A percentile compares a stretch with the other conserved stretches of the same genome.
Conservation (phyloP, 768 basidiomycete species). For the Suillus discolor region DNA sequence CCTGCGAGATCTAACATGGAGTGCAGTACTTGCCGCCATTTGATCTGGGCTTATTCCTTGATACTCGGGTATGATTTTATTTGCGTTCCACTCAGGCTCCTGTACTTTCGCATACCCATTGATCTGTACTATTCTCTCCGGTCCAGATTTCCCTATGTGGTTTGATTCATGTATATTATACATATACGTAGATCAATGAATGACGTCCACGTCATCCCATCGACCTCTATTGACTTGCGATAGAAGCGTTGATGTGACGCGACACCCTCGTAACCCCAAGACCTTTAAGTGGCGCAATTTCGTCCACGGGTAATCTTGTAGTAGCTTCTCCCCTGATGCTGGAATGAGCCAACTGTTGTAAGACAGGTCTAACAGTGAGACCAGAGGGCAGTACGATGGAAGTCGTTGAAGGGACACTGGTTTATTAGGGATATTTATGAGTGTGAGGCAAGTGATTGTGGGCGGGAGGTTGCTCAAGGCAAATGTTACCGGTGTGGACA, state of each 20-base stretch:
- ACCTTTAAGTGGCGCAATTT: constrained; percentile 55
- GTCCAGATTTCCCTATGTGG: constrained; percentile 24
- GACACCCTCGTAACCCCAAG: constrained; percentile 59
- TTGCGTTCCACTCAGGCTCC: constrained; percentile 1
- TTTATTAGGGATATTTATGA: constrained; percentile 49
- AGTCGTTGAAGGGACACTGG: constrained; percentile 58
- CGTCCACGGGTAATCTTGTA: constrained; percentile 60
- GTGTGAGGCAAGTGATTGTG: constrained; percentile 63
- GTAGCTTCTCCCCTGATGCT: constrained; percentile 30
- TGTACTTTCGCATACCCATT: constrained; percentile 10
- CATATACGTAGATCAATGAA: constrained; percentile 35
- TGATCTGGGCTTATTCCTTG: constrained; percentile 55
- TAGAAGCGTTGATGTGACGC: constrained; percentile 44
- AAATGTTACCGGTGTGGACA: constrained; percentile 51
- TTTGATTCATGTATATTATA: constrained; percentile 12
- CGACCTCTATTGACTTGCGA: constrained; percentile 56
- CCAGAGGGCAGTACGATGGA: constrained; percentile 59
- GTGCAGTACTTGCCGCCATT: constrained; percentile 51
- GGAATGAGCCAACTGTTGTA: constrained; percentile 54
- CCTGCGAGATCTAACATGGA: not conserved
- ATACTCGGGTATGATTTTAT: constrained; percentile 43
- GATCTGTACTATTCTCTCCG: constrained; percentile 9
- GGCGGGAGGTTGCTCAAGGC: constrained; percentile 51
- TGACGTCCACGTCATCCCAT: constrained; percentile 64
- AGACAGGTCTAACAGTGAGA: constrained; percentile 67